phyloP scores from a whole-genome alignment of 2,329 filamentous ascomycete species.

The Ascochyta viciae-villosae region DNA sequence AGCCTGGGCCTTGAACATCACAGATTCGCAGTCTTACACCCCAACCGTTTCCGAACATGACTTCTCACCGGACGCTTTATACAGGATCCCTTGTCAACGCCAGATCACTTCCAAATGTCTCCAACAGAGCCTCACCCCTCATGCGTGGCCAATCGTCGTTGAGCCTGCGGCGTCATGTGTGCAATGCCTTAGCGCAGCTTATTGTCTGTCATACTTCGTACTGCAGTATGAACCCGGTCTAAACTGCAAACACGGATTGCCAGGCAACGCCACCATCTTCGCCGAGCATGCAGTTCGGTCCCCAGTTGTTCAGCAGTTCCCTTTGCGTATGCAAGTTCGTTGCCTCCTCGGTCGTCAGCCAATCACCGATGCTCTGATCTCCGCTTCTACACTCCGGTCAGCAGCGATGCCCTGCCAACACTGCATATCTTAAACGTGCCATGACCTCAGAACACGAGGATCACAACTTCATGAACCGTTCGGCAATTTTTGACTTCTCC shows the following conservation, averaged over 20 bases:
- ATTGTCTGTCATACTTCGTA: conserved; percentile 6
- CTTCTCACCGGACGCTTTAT: conserved; percentile 11
- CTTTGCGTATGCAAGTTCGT: conserved; percentile 21
- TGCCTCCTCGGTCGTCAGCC: conserved; percentile 20
- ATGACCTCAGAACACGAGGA: conserved; percentile 36
- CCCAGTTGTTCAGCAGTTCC: conserved; percentile 21
- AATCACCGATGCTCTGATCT: conserved; percentile 27
- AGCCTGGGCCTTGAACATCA: conserved; percentile 7
- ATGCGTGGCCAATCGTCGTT: conserved; percentile 9
- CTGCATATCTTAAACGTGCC: conserved; percentile 28
- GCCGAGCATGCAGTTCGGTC: conserved; percentile 26
- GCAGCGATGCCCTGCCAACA: conserved; percentile 34
- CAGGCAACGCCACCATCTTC: conserved; percentile 16
- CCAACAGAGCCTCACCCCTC: conserved; percentile 17
- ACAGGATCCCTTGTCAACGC: conserved; percentile 1
- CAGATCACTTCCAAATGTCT: neutral
- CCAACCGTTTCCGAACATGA: neutral
- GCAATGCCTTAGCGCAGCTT: conserved; percentile 4
- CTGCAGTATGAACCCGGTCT: conserved; percentile 18
- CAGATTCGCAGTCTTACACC: neutral
- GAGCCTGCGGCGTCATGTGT: conserved; percentile 7
- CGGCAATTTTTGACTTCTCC: conserved; percentile 24
- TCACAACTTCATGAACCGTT: conserved; percentile 21
- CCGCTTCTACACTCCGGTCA: conserved; percentile 35
- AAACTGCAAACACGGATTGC: conserved; percentile 10